Evolutionary conservation across 164 flowering plant genomes (phyloP).

Genomic region (Stephania yunnanensis): DNA sequence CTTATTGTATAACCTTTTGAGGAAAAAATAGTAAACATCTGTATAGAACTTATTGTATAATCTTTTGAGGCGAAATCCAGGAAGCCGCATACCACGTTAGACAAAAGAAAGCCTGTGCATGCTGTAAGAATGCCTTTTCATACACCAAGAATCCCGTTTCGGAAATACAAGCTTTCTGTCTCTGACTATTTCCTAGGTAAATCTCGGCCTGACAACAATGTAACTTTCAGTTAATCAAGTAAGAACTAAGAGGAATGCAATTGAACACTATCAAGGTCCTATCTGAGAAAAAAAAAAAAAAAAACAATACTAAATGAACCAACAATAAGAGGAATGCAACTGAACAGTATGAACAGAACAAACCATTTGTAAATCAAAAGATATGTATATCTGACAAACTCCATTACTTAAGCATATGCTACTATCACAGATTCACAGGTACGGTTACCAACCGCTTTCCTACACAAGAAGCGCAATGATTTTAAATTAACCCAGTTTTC

Average conservation of each 20-base stretch:
- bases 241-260: neutral
- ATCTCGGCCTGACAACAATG: neutral
- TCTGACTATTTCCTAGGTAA: neutral
- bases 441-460: no score
- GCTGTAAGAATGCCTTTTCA: neutral
- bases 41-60: neutral
- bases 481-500: no score
- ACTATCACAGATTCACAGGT: no score
- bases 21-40: neutral
- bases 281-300: no score
- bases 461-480: no score
- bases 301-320: neutral
- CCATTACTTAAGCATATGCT: no score
- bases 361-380: neutral
- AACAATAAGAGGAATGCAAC: neutral
- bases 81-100: neutral
- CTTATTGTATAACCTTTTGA: no score
- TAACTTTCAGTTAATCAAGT: neutral
- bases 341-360: neutral
- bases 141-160: neutral
- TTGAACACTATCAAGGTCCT: neutral
- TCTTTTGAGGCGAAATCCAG: neutral
- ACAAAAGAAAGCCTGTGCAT: neutral
- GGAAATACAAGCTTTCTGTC: neutral
- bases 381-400: no score